Evolutionary conservation across 2,329 filamentous ascomycete genomes (phyloP).

Genomic region (Onygenales sp.): DNA sequence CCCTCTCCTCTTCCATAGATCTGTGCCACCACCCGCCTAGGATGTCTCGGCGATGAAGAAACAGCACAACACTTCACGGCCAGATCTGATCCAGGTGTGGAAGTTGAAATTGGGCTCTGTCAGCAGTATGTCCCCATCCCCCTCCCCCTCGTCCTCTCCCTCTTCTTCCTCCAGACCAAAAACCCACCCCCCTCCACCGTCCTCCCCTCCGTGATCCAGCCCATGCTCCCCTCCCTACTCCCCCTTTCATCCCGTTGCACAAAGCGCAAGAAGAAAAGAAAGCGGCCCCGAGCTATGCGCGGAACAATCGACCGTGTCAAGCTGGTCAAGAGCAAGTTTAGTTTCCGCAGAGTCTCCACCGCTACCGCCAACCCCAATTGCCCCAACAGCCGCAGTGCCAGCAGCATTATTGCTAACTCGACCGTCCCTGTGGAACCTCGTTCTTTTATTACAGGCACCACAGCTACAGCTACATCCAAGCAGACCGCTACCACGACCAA

Average conservation of each 20-base stretch:
- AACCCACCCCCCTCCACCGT: conserved; percentile 1
- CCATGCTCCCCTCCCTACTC: not conserved
- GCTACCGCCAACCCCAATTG: not conserved
- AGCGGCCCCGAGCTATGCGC: not conserved
- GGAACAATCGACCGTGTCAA: conserved; percentile 20
- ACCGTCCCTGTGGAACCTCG: conserved; percentile 12
- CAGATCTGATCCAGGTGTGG: conserved; percentile 17
- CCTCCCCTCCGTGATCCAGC: not conserved
- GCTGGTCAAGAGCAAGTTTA: conserved; percentile 18
- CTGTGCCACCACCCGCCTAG: conserved; percentile 10
- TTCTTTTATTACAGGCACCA: conserved; percentile 3
- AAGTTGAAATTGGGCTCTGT: conserved; percentile 16
- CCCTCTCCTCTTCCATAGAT: not conserved
- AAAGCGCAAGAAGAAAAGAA: not conserved
- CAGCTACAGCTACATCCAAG: not conserved
- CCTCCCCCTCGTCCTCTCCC: not conserved
- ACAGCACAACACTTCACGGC: conserved; percentile 14
- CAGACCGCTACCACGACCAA: not conserved
- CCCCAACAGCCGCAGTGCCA: not conserved
- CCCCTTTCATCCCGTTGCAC: conserved; percentile 2
- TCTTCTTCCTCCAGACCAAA: not conserved
- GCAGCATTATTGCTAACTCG: conserved; percentile 18
- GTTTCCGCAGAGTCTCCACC: not conserved
- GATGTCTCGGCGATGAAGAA: conserved; percentile 20
- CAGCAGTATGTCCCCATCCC: conserved; percentile 16